Conservation (phyloP, 805 yeast species). For the Tetrapisispora pingtungensis region DNA sequence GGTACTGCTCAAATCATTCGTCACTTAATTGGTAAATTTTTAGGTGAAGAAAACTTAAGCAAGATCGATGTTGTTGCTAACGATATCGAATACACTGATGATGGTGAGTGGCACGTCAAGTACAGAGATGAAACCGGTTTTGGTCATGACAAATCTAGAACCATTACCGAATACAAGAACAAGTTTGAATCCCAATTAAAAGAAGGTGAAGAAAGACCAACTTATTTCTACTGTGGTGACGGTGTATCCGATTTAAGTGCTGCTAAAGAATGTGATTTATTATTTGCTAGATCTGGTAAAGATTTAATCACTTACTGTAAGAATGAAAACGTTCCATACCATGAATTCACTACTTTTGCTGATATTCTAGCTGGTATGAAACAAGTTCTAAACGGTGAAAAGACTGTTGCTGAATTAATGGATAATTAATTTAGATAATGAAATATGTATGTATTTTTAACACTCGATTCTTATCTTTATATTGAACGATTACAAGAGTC, state of each 20-base stretch:
- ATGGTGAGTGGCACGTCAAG: conserved; percentile 70
- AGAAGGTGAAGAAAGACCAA: conserved; percentile 39
- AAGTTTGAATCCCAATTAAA: conserved; percentile 23
- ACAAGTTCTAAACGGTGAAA: conserved; percentile 36
- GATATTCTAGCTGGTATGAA: conserved; percentile 62
- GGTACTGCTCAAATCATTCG: conserved; percentile 92
- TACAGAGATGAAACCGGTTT: conserved; percentile 78
- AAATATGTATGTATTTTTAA: too few species aligned
- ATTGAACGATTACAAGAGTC: too few species aligned
- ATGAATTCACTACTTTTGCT: conserved; percentile 65
- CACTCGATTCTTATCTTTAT: too few species aligned
- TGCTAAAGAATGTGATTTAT: conserved; percentile 85
- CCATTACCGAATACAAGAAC: conserved; percentile 44
- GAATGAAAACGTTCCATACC: conserved; percentile 71
- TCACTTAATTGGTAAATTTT: conserved; percentile 60
- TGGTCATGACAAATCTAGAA: conserved; percentile 90
- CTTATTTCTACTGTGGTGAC: conserved; percentile 89
- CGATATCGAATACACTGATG: conserved; percentile 47
- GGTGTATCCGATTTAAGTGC: conserved; percentile 95
- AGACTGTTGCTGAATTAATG: conserved; percentile 26
- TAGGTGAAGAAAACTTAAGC: conserved; percentile 65
- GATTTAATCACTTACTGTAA: conserved; percentile 82
- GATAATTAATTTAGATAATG: conserved; percentile 13
- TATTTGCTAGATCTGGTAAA: conserved; percentile 88
- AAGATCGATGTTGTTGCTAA: conserved; percentile 77